These are phyloP conservation scores for Leishmania arabica DNA, from an alignment of 208 protist species.

Conservation along the genomic window DNA sequence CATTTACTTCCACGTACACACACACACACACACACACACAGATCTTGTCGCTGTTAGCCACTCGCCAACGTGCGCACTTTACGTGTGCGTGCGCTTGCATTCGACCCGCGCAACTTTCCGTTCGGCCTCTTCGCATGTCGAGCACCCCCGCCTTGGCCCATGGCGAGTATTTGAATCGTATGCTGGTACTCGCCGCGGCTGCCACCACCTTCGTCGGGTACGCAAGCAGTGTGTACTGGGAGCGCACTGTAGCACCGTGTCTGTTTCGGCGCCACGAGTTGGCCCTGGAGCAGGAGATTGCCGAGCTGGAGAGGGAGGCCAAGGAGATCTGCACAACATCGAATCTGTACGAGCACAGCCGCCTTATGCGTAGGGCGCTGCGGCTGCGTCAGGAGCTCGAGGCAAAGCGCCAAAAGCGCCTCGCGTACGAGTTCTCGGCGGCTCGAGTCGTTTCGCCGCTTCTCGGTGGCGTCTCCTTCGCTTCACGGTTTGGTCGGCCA, in stretches of 20 bases:
- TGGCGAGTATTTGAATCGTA: conserved; percentile 21
- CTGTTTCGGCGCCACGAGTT: conserved; percentile 53
- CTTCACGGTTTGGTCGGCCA: background rate
- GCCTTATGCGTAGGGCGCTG: conserved; percentile 32
- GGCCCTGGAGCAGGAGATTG: conserved; percentile 39
- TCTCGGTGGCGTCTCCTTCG: conserved; percentile 2
- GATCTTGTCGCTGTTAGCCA: background rate
- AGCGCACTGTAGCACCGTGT: conserved; percentile 27
- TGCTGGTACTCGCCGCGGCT: conserved; percentile 13
- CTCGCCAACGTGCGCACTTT: background rate
- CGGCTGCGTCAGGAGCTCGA: conserved; percentile 38
- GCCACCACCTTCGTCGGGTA: conserved; percentile 36
- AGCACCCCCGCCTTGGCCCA: conserved; percentile 8
- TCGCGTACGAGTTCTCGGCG: conserved; percentile 13
- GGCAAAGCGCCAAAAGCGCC: conserved; percentile 31
- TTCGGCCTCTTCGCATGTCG: background rate
- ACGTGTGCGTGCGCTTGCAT: background rate
- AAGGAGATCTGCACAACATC: conserved; percentile 30
- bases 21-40: background rate
- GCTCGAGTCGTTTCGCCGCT: conserved; percentile 18
- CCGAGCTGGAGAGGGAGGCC: conserved; percentile 39
- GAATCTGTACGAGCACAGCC: conserved; percentile 44
- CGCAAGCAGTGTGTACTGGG: conserved; percentile 44
- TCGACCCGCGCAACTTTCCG: background rate
- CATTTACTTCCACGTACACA: background rate